Evolutionary conservation across 495 filamentous ascomycete genomes (phyloP), one percentile per base, ranked within the genome.

Genomic region (Rhypophila decipiens): DNA sequence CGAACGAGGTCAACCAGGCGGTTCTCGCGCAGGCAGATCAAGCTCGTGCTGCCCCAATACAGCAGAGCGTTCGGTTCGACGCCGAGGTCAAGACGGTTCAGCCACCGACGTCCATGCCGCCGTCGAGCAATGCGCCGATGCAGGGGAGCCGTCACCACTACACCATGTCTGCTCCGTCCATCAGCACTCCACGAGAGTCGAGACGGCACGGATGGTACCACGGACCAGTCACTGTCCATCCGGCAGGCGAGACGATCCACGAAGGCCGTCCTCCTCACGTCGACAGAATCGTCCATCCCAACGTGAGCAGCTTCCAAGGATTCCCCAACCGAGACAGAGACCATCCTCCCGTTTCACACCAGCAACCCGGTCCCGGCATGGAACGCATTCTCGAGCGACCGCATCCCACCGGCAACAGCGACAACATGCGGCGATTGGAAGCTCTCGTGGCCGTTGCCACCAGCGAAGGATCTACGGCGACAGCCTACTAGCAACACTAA

Each of bases 361-460:
- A 57, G 15, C 58, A 52, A 5, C 5, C 39, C 11, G 46, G 49
- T n/a, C 31, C 49, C 15, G 42, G 43, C 8, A 38, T 56, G 64
- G 67, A 53, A 44, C 63, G 42, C 34, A 59, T 50, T 29, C 49
- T 51, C 56, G 66, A 50, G 52, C 62, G 21, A 34, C 53, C 61
- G 3, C 47, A 53, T 13, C 55, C 53, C 11, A 29, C 40, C 1
- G 56, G 52, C 27, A 68, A 55, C 39, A 27, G 56, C 39, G 56
- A 67, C 65, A 51, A 70, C 64, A 39, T 90, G 81, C 75, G 78
- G 43, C 73, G 86, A 12, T 68, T 96, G 19, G 86, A 96, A 48
- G 87, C 87, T 13, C 77, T 96, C 24, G 90, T 95, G 21, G 90
- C 90, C 2, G 88, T 93, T 45, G 90, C 90, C 8, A 93, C 90